Conservation (phyloP, 169 alveolate species). For the Eimeria acervulina region DNA sequence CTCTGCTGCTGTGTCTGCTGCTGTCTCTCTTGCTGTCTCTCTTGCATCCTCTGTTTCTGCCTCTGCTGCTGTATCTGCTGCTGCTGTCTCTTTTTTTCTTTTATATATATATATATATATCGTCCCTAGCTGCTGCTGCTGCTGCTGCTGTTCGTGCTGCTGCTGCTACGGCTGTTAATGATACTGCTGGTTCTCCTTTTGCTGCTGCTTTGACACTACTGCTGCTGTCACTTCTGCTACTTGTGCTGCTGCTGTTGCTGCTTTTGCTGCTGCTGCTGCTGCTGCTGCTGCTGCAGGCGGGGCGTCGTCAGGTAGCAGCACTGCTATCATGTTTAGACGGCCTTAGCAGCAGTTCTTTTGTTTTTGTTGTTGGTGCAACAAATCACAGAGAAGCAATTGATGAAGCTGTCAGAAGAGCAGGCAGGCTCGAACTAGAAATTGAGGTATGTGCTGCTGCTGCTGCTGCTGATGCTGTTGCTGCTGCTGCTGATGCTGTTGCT, state of each 20-base stretch:
- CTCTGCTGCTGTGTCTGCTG: background rate
- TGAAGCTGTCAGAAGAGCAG: conserved; percentile 97
- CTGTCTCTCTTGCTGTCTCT: no score
- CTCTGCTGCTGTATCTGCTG: background rate
- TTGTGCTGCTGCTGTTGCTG: background rate
- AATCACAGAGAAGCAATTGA: conserved; percentile 94
- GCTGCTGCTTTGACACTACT: background rate
- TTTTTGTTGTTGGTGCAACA: conserved; percentile 96
- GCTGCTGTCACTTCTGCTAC: no score
- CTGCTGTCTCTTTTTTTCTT: no score
- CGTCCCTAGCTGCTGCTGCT: background rate
- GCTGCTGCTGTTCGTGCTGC: background rate
- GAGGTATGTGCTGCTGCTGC: conserved; percentile 75
- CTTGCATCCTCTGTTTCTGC: no score
- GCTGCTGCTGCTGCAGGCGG: conserved; percentile 38
- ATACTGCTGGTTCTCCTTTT: background rate
- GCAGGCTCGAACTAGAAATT: conserved; percentile 98
- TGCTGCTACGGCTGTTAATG: background rate
- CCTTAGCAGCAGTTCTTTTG: conserved; percentile 81
- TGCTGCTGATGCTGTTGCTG: background rate
- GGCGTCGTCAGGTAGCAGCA: conserved; percentile 60
- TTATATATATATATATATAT: no score
- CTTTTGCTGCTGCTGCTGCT: conserved; percentile 4
- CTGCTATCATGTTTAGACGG: conserved; percentile 85
- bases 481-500: no score